Conservation (phyloP, 768 basidiomycete species). For the Astraeus odoratus region DNA sequence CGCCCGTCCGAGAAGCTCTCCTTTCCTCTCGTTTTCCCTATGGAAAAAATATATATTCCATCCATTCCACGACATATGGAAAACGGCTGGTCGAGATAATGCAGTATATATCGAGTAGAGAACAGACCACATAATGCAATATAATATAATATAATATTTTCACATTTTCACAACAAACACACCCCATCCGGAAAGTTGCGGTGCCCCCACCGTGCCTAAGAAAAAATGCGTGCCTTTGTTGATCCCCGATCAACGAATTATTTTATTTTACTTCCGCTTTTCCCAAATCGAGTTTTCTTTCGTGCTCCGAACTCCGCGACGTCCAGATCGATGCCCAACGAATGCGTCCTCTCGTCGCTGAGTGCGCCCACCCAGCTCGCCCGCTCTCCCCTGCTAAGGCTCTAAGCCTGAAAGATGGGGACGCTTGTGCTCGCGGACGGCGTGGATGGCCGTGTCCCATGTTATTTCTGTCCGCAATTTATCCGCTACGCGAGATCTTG, state of each 20-base stretch:
- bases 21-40: constrained; percentile 1
- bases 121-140: too few species aligned
- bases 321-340: not conserved
- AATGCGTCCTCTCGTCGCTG: constrained; percentile 19
- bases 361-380: too few species aligned
- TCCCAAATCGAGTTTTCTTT: constrained; percentile 15
- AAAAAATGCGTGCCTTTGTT: constrained; percentile 33
- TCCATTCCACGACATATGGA: not conserved
- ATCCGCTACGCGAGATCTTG: too few species aligned
- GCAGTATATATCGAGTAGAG: too few species aligned
- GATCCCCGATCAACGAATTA: constrained; percentile 57
- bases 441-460: too few species aligned
- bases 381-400: too few species aligned
- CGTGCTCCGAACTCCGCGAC: constrained; percentile 25
- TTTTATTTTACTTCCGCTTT: constrained; percentile 28
- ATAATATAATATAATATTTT: not conserved
- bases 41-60: not conserved
- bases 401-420: too few species aligned
- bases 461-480: too few species aligned
- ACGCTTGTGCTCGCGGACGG: too few species aligned
- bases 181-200: constrained; percentile 28
- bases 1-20: not conserved
- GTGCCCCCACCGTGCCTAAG: constrained; percentile 27
- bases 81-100: not conserved
- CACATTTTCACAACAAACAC: constrained; percentile 3